phyloP scores from a whole-genome alignment of 129 eudicot species.

The sunflower (Helianthus annuus) region DNA sequence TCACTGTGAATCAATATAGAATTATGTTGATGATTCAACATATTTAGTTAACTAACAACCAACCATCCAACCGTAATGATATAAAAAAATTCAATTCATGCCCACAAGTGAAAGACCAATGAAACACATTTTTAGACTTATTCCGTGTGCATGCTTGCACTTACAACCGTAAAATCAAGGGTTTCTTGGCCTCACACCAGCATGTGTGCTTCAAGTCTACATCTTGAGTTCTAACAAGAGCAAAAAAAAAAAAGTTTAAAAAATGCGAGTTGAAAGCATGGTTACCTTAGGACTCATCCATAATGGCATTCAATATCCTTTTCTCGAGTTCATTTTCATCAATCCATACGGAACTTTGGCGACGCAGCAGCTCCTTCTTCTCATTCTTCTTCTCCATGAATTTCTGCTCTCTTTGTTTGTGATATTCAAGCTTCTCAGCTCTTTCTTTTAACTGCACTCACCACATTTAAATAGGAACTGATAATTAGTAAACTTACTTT shows the following conservation, averaged over 20 bases:
- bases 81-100: background rate
- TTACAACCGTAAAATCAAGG: constrained; percentile 3
- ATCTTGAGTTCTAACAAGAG: background rate
- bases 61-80: background rate
- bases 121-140: constrained; percentile 10
- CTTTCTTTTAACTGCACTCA: constrained; percentile 71
- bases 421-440: constrained; percentile 75
- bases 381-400: constrained; percentile 54
- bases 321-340: constrained; percentile 59
- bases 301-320: constrained; percentile 36
- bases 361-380: constrained; percentile 55
- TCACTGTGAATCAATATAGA: background rate
- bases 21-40: background rate
- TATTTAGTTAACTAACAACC: background rate
- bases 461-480: background rate
- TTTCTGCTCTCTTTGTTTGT: constrained; percentile 58
- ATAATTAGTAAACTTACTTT: background rate
- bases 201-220: constrained; percentile 16
- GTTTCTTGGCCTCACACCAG: constrained; percentile 9
- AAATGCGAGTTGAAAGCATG: constrained; percentile 3
- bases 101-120: background rate
- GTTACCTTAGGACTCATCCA: constrained; percentile 2
- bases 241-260: background rate
- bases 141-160: constrained; percentile 10
- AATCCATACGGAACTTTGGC: constrained; percentile 76